Evolutionary conservation across 495 filamentous ascomycete species (phyloP).

Genomic region (Neurospora discreta): DNA sequence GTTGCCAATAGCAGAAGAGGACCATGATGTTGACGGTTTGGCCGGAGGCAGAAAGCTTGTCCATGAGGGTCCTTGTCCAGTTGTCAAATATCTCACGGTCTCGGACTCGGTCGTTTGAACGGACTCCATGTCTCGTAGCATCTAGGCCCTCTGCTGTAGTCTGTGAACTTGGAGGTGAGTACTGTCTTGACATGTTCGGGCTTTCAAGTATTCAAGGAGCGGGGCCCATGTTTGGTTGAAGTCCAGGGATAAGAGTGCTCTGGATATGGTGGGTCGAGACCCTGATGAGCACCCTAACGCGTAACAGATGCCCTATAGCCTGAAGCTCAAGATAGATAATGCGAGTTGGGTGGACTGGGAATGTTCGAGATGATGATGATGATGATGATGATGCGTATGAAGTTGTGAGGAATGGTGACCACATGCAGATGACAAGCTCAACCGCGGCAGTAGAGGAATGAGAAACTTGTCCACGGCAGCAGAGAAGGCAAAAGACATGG

Average conservation of each 20-base stretch:
- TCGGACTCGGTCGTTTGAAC: conserved; percentile 41
- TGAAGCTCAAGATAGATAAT: background rate
- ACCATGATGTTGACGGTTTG: conserved; percentile 40
- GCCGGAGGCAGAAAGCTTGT: conserved; percentile 27
- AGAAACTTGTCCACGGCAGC: background rate
- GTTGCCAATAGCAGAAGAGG: conserved; percentile 43
- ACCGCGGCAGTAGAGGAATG: background rate
- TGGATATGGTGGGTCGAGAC: background rate
- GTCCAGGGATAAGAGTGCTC: background rate
- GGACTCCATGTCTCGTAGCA: conserved; percentile 42
- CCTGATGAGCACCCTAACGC: background rate
- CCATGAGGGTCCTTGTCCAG: conserved; percentile 31
- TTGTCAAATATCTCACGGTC: conserved; percentile 40
- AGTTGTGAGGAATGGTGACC: background rate
- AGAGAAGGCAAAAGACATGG: background rate
- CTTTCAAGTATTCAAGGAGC: conserved; percentile 40
- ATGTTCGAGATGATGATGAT: background rate
- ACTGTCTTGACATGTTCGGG: conserved; percentile 49
- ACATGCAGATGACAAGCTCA: background rate
- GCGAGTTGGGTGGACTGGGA: background rate
- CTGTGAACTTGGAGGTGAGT: conserved; percentile 42
- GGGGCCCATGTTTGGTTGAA: conserved; percentile 1
- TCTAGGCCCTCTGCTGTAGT: conserved; percentile 43
- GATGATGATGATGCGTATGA: background rate
- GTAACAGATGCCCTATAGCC: background rate